phyloP scores from a whole-genome alignment of 345 rosid species.

The Brassica carinata region DNA sequence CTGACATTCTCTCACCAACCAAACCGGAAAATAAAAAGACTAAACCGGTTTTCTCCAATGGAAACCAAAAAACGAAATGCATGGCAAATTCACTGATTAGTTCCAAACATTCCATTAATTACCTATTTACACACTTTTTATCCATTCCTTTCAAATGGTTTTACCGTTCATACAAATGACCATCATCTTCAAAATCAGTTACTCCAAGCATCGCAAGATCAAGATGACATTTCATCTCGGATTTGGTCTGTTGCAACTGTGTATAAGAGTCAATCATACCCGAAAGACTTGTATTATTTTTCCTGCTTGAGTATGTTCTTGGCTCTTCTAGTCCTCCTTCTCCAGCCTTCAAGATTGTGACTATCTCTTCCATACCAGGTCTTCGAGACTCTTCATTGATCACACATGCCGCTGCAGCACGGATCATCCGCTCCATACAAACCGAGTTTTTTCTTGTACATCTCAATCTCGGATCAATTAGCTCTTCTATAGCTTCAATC shows the following conservation, averaged over 20 bases:
- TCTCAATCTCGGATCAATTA: slow-evolving; percentile 66
- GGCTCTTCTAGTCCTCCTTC: slow-evolving; percentile 46
- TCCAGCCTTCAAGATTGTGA: slow-evolving; percentile 60
- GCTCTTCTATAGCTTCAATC: slow-evolving; percentile 61
- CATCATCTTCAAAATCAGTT: slow-evolving; percentile 76
- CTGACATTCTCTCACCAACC: background rate
- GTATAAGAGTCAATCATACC: slow-evolving; percentile 68
- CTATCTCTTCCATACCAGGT: slow-evolving; percentile 66
- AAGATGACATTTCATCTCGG: slow-evolving; percentile 86
- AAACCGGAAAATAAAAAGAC: slow-evolving; percentile 21
- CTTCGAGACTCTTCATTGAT: slow-evolving; percentile 82
- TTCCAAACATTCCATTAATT: slow-evolving; percentile 33
- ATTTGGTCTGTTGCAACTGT: slow-evolving; percentile 69
- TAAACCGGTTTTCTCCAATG: slow-evolving; percentile 33
- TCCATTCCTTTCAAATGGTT: background rate
- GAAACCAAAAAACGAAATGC: slow-evolving; percentile 16
- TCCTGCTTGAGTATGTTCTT: slow-evolving; percentile 46
- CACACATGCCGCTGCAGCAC: slow-evolving; percentile 81
- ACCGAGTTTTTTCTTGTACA: slow-evolving; percentile 50
- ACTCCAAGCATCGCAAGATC: slow-evolving; percentile 96
- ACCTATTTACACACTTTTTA: slow-evolving; percentile 37
- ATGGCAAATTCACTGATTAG: slow-evolving; percentile 31
- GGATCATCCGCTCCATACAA: slow-evolving; percentile 61
- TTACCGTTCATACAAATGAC: slow-evolving; percentile 62
- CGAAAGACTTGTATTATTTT: slow-evolving; percentile 50